Evolutionary conservation across 2,329 filamentous ascomycete species (phyloP).

Genomic region (Geosmithia morbida): DNA sequence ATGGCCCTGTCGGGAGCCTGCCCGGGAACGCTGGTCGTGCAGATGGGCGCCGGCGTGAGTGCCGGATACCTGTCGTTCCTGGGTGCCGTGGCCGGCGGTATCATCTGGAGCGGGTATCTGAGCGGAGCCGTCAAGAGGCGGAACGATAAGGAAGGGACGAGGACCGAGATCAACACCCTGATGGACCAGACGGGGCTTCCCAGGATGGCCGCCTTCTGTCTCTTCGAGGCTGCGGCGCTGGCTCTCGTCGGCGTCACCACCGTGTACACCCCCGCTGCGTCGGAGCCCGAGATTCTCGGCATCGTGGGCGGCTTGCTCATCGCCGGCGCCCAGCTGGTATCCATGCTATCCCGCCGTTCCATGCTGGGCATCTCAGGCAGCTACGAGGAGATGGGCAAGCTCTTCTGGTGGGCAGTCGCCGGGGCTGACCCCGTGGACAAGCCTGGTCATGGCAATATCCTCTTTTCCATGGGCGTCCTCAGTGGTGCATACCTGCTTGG

Average conservation of each 20-base stretch:
- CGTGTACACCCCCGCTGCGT: conserved; percentile 15
- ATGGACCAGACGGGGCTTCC: conserved; percentile 25
- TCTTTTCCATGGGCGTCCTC: conserved; percentile 38
- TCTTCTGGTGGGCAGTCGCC: conserved; percentile 27
- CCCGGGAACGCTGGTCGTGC: conserved; percentile 49
- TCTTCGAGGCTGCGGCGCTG: conserved; percentile 26
- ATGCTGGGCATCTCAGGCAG: conserved; percentile 42
- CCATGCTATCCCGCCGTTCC: conserved; percentile 33
- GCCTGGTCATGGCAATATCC: conserved; percentile 16
- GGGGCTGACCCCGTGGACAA: conserved; percentile 1
- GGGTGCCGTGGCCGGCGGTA: conserved; percentile 41
- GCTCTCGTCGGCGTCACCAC: conserved; percentile 23
- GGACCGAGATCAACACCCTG: conserved; percentile 17
- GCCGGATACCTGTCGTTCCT: conserved; percentile 36
- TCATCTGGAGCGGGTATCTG: conserved; percentile 32
- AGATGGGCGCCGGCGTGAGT: conserved; percentile 37
- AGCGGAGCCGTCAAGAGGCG: conserved; percentile 16
- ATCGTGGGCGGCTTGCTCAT: conserved; percentile 45
- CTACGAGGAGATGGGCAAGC: conserved; percentile 45
- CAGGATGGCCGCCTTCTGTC: conserved; percentile 18
- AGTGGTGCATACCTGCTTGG: conserved; percentile 27
- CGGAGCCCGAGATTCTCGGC: conserved; percentile 18
- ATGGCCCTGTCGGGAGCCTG: conserved; percentile 53
- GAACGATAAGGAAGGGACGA: conserved; percentile 9
- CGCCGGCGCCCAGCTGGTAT: conserved; percentile 41